These are phyloP conservation scores for Coriolopsis trogii DNA, from an alignment of 1,284 basidiomycete genomes.

Conservation along the genomic window DNA sequence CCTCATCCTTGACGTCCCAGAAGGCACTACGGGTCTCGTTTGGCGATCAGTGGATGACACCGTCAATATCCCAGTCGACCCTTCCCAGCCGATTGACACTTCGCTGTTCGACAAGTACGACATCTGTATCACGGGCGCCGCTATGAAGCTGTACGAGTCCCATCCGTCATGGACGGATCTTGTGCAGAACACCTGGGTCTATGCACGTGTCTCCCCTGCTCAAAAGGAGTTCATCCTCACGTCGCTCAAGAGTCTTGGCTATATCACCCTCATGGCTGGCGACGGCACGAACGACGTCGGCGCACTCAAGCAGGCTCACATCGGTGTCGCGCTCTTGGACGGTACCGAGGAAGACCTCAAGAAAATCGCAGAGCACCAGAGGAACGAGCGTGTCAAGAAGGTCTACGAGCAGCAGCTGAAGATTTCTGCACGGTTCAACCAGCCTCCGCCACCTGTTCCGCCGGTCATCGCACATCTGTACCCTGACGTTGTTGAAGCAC, in stretches of 20 bases:
- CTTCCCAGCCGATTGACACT: conserved; percentile 74
- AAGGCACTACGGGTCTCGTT: conserved; percentile 79
- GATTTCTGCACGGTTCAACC: conserved; percentile 86
- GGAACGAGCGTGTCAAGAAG: conserved; percentile 88
- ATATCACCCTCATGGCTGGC: conserved; percentile 93
- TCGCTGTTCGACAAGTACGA: conserved; percentile 85
- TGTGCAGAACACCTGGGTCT: conserved; percentile 94
- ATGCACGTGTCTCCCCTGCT: conserved; percentile 92
- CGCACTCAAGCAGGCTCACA: conserved; percentile 94
- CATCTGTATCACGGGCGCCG: conserved; percentile 92
- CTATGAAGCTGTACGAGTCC: conserved; percentile 81
- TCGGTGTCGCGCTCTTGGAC: conserved; percentile 91
- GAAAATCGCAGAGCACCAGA: conserved; percentile 92
- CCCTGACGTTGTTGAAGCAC: conserved; percentile 90
- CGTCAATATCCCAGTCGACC: conserved; percentile 83
- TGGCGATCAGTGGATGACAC: conserved; percentile 93
- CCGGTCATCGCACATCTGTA: conserved; percentile 81
- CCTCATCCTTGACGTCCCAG: conserved; percentile 87
- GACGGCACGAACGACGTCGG: conserved; percentile 98
- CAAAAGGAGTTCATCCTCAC: conserved; percentile 95
- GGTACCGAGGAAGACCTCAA: conserved; percentile 89
- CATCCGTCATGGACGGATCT: conserved; percentile 73
- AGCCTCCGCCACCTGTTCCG: conserved; percentile 90
- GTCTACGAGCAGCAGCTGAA: conserved; percentile 94
- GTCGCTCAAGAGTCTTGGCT: conserved; percentile 85